Percentiles rank a stretch among this genome's conserved stretches.
These are phyloP conservation scores for Acrocalymma vagum DNA, from an alignment of 2,329 filamentous ascomycete genomes.

Conservation along the genomic window DNA sequence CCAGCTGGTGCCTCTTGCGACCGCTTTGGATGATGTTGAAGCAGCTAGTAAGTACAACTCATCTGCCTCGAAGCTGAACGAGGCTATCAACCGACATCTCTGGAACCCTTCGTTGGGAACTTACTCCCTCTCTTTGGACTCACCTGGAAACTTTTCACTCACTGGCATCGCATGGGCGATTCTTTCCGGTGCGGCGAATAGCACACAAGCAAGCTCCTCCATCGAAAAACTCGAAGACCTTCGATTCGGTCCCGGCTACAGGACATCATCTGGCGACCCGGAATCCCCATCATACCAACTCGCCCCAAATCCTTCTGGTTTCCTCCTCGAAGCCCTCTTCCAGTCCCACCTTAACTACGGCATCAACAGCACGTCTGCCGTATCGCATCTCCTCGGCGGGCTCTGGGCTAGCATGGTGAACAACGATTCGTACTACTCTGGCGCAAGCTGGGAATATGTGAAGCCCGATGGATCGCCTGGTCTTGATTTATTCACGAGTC, in stretches of 20 bases:
- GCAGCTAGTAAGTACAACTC: conserved; percentile 28
- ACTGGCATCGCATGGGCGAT: conserved; percentile 45
- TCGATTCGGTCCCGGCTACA: conserved; percentile 48
- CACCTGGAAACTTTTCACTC: conserved; percentile 41
- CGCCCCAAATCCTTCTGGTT: conserved; percentile 57
- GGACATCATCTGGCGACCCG: conserved; percentile 19
- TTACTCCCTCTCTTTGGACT: conserved; percentile 38
- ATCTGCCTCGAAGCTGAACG: conserved; percentile 26
- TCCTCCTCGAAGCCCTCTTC: conserved; percentile 51
- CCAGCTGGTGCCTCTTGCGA: conserved; percentile 35
- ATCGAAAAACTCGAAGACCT: conserved; percentile 42
- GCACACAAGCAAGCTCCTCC: conserved; percentile 33
- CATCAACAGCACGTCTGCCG: conserved; percentile 11
- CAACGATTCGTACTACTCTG: conserved; percentile 45
- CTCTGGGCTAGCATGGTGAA: conserved; percentile 55
- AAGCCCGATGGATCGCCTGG: conserved; percentile 50
- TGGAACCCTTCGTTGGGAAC: conserved; percentile 42
- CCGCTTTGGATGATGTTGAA: conserved; percentile 36
- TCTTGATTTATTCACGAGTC: conserved; percentile 52
- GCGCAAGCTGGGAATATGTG: conserved; percentile 58
- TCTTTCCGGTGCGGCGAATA: conserved; percentile 43
- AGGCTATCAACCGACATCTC: conserved; percentile 38
- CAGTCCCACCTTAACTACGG: conserved; percentile 26
- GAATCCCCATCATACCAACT: conserved; percentile 23
- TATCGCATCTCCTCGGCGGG: conserved; percentile 42